Evolutionary conservation across 1,139 yeast genomes (phyloP).

Genomic region (Geotrichum phurueaensis): DNA sequence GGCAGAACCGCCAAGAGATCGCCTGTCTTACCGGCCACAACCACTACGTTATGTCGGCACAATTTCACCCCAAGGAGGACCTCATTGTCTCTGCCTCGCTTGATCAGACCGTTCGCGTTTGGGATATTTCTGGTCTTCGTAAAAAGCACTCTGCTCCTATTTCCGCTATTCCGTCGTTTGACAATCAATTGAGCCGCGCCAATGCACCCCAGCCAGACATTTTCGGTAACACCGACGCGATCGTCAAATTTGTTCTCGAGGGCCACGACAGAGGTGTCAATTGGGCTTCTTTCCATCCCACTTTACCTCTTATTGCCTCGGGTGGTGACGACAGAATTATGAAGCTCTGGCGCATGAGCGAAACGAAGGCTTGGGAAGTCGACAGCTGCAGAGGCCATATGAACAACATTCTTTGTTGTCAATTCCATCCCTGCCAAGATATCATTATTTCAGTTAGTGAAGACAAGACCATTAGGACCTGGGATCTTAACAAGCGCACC

Average conservation of each 20-base stretch:
- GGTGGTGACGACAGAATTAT: slow-evolving; percentile 96
- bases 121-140: slow-evolving; percentile 96
- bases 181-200: slow-evolving; percentile 66
- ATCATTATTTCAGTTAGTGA: slow-evolving; percentile 89
- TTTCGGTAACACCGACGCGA: slow-evolving; percentile 89
- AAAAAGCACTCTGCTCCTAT: slow-evolving; percentile 85
- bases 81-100: slow-evolving; percentile 90
- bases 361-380: slow-evolving; percentile 97
- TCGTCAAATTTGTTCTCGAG: slow-evolving; percentile 91
- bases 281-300: slow-evolving; percentile 98
- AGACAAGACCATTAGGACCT: slow-evolving; percentile 93
- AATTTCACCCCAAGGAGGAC: slow-evolving; percentile 94
- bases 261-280: slow-evolving; percentile 99
- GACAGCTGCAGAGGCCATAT: slow-evolving; percentile 98
- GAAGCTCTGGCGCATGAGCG: slow-evolving; percentile 97
- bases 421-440: slow-evolving; percentile 92
- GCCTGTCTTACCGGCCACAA: slow-evolving; percentile 97
- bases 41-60: slow-evolving; percentile 97
- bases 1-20: slow-evolving; percentile 97
- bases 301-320: slow-evolving; percentile 87
- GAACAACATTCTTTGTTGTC: slow-evolving; percentile 80
- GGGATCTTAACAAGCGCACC: slow-evolving; percentile 93
- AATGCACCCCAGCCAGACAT: slow-evolving; percentile 64
- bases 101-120: slow-evolving; percentile 97
- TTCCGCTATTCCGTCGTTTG: slow-evolving; percentile 48